These are phyloP conservation scores for Russula abietina DNA, from an alignment of 768 basidiomycete species.

Conservation along the genomic window DNA sequence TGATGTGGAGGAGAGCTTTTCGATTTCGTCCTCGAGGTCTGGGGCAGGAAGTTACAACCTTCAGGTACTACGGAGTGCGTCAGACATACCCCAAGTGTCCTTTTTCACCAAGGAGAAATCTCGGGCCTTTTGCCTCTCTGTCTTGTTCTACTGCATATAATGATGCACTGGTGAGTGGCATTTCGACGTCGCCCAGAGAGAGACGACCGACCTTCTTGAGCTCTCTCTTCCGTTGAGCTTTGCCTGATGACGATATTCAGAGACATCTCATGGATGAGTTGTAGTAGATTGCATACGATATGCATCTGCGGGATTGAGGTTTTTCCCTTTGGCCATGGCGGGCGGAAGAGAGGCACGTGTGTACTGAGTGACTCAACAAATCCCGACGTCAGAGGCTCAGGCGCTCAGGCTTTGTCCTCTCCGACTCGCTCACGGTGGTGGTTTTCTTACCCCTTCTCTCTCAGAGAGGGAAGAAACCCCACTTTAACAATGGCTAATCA, in stretches of 20 bases:
- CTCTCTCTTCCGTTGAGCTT: slow-evolving; percentile 90
- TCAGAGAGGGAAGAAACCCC: slow-evolving; percentile 42
- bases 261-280: not conserved
- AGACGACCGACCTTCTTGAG: slow-evolving; percentile 72
- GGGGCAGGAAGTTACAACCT: not conserved
- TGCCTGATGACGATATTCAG: slow-evolving; percentile 50
- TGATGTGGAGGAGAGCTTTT: slow-evolving; percentile 51
- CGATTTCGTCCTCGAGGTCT: slow-evolving; percentile 83
- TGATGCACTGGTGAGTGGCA: not conserved
- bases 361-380: slow-evolving; percentile 27
- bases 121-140: slow-evolving; percentile 68
- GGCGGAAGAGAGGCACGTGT: not conserved
- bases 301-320: slow-evolving; percentile 90
- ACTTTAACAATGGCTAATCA: slow-evolving; percentile 24
- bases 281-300: slow-evolving; percentile 52
- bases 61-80: not conserved
- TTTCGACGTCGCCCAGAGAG: not conserved
- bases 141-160: slow-evolving; percentile 77
- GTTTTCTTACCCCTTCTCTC: slow-evolving; percentile 37
- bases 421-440: slow-evolving; percentile 22
- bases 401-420: slow-evolving; percentile 20
- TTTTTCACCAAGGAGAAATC: slow-evolving; percentile 93
- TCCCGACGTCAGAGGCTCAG: not conserved
- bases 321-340: slow-evolving; percentile 84
- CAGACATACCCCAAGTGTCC: slow-evolving; percentile 68